Base-by-base conservation (phyloP, 192 early-diverging fungal genomes). In the Dissophora ornata region DNA sequence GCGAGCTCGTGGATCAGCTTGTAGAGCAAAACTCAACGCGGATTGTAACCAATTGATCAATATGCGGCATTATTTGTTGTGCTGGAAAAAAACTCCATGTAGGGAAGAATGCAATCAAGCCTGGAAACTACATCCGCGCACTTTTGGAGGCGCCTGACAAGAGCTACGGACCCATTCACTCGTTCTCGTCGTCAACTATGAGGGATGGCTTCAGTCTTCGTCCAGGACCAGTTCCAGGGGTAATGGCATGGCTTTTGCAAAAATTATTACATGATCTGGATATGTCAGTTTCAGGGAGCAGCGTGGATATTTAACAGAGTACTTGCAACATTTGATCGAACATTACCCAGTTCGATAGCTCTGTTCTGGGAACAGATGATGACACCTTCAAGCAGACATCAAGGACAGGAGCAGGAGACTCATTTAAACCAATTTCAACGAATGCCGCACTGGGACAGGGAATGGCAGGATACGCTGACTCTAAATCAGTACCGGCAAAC, bases 111-210 rank as follows among this genome's bases (percentile, higher is more conserved):
- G 58, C 49, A 62, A 77, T 77, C 61, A 38, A 53, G 10, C 73
- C 73, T 44, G 73, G 73, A 28, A 77, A 77, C 59, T 67, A 77
- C 34, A 77, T 77, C 42, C 57, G 73, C 18, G 59, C 57, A 18
- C 21, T 77, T 2, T 28, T 77, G 64, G 73, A 77, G n/a, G 57
- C 63, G 19, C 73, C 73, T 24, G 73, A 77, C 34, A 77, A 77
- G 40, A 44, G 34, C 15, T 77, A 77, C 46, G 64, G 65, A 34
- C 73, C 58, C 29, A 77, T 77, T 30, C 73, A 77, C 19, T 12
- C 44, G 5, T 77, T 77, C n/a, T 44, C 73, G 1, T 49, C 57
- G 4, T 77, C 73, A 22, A 77, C 73, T 22, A 34, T 77, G 30
- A 42, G 64, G 25, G 65, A 77, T 44, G 53, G 58, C n/a, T 77